phyloP scores from a whole-genome alignment of 768 basidiomycete species.

The Tulasnella calospora region DNA sequence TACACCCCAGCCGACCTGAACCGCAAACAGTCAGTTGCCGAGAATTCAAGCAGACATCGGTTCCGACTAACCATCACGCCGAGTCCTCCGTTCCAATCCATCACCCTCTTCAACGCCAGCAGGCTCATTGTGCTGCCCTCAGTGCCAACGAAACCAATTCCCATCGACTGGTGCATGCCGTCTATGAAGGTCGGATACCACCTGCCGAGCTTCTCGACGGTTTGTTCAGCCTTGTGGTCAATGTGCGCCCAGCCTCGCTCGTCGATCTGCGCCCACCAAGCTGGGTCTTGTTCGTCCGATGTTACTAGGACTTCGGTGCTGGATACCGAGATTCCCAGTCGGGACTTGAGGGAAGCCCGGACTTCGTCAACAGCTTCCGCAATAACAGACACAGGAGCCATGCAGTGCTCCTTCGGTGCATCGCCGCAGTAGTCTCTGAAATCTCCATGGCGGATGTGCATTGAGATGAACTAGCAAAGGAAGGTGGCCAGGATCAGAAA shows the following conservation, averaged over 20 bases:
- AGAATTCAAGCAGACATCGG: neutral
- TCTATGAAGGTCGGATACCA: conserved; percentile 69
- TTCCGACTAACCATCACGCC: conserved; percentile 40
- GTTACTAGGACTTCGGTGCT: conserved; percentile 15
- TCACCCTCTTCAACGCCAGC: conserved; percentile 59
- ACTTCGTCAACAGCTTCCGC: neutral
- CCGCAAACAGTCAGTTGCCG: neutral
- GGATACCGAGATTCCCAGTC: neutral
- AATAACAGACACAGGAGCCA: neutral
- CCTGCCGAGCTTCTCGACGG: neutral
- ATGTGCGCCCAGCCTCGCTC: conserved; percentile 16
- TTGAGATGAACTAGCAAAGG: conserved; percentile 11
- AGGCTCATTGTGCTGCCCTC: conserved; percentile 66
- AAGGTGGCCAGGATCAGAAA: neutral
- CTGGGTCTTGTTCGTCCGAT: conserved; percentile 23
- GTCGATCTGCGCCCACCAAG: conserved; percentile 20
- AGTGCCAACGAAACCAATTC: conserved; percentile 67
- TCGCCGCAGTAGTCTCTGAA: conserved; percentile 17
- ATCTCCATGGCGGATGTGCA: conserved; percentile 11
- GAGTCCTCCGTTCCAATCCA: conserved; percentile 60
- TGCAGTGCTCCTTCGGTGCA: neutral
- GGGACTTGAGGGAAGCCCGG: neutral
- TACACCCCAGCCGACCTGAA: neutral
- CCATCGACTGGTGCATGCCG: conserved; percentile 63
- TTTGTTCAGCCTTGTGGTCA: conserved; percentile 12